Base-by-base conservation (phyloP, 345 rosid genomes). In the Eucalyptus grandis region DNA sequence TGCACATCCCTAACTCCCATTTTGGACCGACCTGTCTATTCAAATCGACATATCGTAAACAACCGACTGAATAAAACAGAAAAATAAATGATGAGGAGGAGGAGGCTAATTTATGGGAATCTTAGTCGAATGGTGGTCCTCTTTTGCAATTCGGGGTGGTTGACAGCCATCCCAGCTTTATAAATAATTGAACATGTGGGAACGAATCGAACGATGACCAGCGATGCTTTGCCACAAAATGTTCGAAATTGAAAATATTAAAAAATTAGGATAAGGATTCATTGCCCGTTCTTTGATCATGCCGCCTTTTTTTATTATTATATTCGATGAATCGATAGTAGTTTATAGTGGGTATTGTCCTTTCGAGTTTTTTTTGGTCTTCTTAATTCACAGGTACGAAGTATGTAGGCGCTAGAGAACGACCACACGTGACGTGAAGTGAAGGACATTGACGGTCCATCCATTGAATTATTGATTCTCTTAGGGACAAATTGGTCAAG, bases 341-440 rank as follows among this genome's bases (percentile, higher is more conserved):
- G 40, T 65, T 30, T 65, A 4, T n/a, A 65, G 5, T n/a, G 3
- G 19, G 34, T 14, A 14, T 72, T 9, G 46, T 72, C 46, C 7
- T 19, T 72, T 34, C 8, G 0, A 37, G 14, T 10, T 1, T 19
- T 15, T 31, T 19, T 72, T 2, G 5, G 72, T 7, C 72, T 2
- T 65, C 14, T n/a, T 65, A 1, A 30, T 65, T n/a, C 14, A 2
- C 2, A 9, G 1, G 37, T 14, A n/a, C 21, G 6, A 65, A n/a
- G 10, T n/a, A 1, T 9, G 37, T n/a, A 65, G 40, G 37, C 3
- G 0, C 77, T n/a, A 14, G 10, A 8, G 40, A n/a, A n/a, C 11
- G 40, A 65, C 21, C 8, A n/a, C 37, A n/a, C 77, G 19, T n/a
- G 77, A 8, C 5, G 40, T 65, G 30, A n/a, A n/a, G 19, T 1